phyloP scores from a whole-genome alignment of 2,329 filamentous ascomycete genomes.

The Exophiala lecanii-corni region DNA sequence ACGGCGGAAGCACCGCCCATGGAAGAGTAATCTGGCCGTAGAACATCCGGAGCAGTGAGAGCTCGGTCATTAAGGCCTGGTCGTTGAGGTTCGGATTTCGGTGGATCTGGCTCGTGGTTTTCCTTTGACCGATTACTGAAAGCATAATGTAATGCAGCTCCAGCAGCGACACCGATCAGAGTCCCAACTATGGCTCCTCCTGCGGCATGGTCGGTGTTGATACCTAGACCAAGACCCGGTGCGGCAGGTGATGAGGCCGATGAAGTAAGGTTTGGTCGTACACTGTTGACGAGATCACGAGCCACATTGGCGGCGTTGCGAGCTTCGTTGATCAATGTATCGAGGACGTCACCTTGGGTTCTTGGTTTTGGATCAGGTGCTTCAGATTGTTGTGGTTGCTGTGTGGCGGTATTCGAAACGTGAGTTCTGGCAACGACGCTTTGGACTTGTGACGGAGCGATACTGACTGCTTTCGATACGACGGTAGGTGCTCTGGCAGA shows the following conservation, averaged over 20 bases:
- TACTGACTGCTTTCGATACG: conserved; percentile 7
- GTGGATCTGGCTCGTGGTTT: background rate
- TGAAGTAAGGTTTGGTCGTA: conserved; percentile 17
- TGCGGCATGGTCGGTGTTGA: conserved; percentile 31
- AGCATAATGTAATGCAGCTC: conserved; percentile 70
- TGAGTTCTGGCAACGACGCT: conserved; percentile 6
- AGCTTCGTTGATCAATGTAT: conserved; percentile 37
- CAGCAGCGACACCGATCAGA: conserved; percentile 72
- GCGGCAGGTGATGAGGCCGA: conserved; percentile 18
- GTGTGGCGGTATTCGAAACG: conserved; percentile 4
- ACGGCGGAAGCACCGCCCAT: conserved; percentile 5
- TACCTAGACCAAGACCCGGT: conserved; percentile 27
- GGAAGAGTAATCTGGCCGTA: conserved; percentile 15
- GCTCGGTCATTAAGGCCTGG: conserved; percentile 13
- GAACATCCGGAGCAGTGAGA: conserved; percentile 10
- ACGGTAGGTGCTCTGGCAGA: conserved; percentile 10
- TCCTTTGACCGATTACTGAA: conserved; percentile 52
- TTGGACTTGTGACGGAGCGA: conserved; percentile 7
- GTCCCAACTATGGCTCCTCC: conserved; percentile 67
- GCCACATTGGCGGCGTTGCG: conserved; percentile 31
- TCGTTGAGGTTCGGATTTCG: conserved; percentile 5
- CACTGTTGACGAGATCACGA: conserved; percentile 22
- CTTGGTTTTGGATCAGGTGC: conserved; percentile 5
- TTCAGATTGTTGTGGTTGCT: conserved; percentile 1
- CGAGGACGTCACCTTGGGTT: conserved; percentile 30